phyloP scores from a whole-genome alignment of 2,329 filamentous ascomycete species.

The Elsinoe batatas region DNA sequence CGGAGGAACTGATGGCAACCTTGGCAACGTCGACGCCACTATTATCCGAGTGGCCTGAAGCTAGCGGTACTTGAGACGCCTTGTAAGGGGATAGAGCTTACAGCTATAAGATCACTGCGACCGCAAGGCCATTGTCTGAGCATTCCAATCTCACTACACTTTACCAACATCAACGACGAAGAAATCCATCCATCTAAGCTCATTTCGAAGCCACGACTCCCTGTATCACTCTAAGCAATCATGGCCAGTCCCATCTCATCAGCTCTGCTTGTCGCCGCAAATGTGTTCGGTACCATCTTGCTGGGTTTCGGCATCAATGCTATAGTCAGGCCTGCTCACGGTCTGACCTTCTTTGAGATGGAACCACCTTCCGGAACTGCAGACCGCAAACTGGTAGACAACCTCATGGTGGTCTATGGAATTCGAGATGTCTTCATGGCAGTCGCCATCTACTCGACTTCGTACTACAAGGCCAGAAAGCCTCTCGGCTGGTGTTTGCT shows the following conservation, averaged over 20 bases:
- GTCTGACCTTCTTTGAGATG: conserved; percentile 32
- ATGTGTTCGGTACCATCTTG: conserved; percentile 22
- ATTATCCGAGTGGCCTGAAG: not conserved
- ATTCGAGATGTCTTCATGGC: conserved; percentile 44
- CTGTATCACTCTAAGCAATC: not conserved
- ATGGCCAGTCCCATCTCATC: not conserved
- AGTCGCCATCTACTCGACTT: conserved; percentile 29
- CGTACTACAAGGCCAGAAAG: conserved; percentile 31
- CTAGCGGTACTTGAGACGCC: not conserved
- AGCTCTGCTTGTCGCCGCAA: not conserved
- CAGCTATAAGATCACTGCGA: no score
- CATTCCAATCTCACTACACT: not conserved
- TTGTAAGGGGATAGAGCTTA: no score
- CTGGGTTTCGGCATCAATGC: conserved; percentile 33
- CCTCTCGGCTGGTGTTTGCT: conserved; percentile 37
- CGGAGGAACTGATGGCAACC: not conserved
- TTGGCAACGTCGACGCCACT: not conserved
- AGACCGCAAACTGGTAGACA: conserved; percentile 34
- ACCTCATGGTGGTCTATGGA: conserved; percentile 39
- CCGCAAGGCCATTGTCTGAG: not conserved
- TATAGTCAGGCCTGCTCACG: conserved; percentile 28
- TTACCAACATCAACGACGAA: not conserved
- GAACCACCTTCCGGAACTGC: conserved; percentile 20
- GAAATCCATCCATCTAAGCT: not conserved
- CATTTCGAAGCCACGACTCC: not conserved